These are phyloP conservation scores for Capsicum pubescens DNA, from an alignment of 257 asterid genomes.

Conservation along the genomic window DNA sequence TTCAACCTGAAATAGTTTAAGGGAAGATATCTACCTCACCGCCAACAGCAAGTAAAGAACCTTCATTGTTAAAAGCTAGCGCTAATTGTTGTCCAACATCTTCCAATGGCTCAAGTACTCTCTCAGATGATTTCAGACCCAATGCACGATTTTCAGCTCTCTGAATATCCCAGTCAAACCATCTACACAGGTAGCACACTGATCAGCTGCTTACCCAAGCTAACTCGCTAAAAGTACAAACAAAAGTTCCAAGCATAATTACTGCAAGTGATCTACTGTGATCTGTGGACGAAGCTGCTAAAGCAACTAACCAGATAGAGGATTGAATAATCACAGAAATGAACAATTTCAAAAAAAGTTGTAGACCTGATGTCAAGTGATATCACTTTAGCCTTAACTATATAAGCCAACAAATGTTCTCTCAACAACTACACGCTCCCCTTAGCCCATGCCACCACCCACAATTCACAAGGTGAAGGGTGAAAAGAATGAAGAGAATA, in stretches of 20 bases:
- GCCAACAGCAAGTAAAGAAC: conserved; percentile 87
- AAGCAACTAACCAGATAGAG: background rate
- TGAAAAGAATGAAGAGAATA: conserved; percentile 11
- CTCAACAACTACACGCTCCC: background rate
- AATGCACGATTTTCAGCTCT: conserved; percentile 45
- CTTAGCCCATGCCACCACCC: background rate
- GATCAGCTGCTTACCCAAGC: conserved; percentile 21
- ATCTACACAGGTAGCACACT: conserved; percentile 48
- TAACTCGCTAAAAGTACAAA: background rate
- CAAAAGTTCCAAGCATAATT: background rate
- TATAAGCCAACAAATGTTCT: background rate
- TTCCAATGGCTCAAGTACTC: conserved; percentile 63
- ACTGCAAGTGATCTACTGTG: conserved; percentile 10
- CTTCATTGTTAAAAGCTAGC: conserved; percentile 70
- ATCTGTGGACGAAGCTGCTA: background rate
- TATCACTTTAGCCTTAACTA: conserved; percentile 1
- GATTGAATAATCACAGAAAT: background rate
- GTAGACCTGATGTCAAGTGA: background rate
- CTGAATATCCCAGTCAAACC: conserved; percentile 71
- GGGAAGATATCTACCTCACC: conserved; percentile 73
- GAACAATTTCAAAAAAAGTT: background rate
- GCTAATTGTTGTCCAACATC: conserved; percentile 90
- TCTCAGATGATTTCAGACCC: conserved; percentile 67
- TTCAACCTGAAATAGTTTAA: conserved; percentile 1
- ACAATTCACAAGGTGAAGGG: conserved; percentile 5